Evolutionary conservation across 805 yeast species (phyloP).

Genomic region (Ogataea minuta): DNA sequence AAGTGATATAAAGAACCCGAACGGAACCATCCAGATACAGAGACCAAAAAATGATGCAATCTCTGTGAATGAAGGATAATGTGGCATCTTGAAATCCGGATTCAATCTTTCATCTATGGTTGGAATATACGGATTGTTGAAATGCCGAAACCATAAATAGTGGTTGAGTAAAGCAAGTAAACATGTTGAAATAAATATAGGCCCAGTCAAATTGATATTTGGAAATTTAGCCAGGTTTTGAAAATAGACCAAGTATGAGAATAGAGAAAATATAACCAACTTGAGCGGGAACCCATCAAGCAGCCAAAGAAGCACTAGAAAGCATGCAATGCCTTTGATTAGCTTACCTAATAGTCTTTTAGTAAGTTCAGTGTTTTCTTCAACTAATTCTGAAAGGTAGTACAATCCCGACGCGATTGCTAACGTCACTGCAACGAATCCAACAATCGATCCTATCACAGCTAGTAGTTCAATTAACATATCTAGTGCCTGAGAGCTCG

Average conservation of each 20-base stretch:
- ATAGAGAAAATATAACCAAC: slow-evolving; percentile 63
- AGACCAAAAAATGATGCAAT: slow-evolving; percentile 95
- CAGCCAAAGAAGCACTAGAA: slow-evolving; percentile 56
- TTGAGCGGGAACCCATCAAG: slow-evolving; percentile 79
- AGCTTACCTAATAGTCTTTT: slow-evolving; percentile 61
- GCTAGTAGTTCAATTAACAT: slow-evolving; percentile 64
- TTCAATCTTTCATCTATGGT: slow-evolving; percentile 59
- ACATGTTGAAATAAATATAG: slow-evolving; percentile 69
- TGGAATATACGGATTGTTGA: slow-evolving; percentile 70
- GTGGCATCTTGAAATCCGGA: slow-evolving; percentile 59
- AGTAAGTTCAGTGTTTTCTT: slow-evolving; percentile 87
- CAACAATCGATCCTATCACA: slow-evolving; percentile 56
- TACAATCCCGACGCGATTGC: slow-evolving; percentile 86
- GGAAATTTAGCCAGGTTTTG: slow-evolving; percentile 84
- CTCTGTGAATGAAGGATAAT: slow-evolving; percentile 79
- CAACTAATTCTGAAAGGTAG: slow-evolving; percentile 87
- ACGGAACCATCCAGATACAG: slow-evolving; percentile 92
- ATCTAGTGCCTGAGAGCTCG: background rate
- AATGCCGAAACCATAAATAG: slow-evolving; percentile 84
- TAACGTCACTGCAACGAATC: slow-evolving; percentile 59
- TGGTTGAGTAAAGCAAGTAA: slow-evolving; percentile 75
- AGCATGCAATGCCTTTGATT: slow-evolving; percentile 58
- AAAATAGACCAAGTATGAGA: slow-evolving; percentile 68
- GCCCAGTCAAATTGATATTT: slow-evolving; percentile 69
- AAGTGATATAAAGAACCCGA: slow-evolving; percentile 84